These are phyloP conservation scores for Fraxinus ornus DNA, from an alignment of 305 asterid species.

Conservation along the genomic window DNA sequence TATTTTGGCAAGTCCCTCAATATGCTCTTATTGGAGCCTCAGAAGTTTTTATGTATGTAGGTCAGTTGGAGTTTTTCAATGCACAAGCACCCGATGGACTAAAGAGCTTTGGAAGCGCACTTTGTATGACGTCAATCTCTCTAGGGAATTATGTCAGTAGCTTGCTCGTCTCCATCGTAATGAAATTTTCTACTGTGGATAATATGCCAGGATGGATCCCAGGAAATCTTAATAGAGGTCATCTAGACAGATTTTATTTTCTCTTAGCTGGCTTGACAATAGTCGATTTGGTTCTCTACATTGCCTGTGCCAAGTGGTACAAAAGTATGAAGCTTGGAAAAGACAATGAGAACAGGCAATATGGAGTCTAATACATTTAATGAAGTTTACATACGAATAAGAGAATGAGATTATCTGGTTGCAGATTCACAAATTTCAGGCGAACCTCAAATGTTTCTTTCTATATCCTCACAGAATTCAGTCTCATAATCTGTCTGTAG, in stretches of 20 bases:
- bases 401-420: background rate
- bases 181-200: slow-evolving; percentile 40
- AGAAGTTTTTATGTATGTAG: slow-evolving; percentile 59
- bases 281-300: slow-evolving; percentile 38
- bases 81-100: slow-evolving; percentile 55
- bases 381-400: background rate
- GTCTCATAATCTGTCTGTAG: background rate
- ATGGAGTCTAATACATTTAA: slow-evolving; percentile 26
- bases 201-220: slow-evolving; percentile 56
- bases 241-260: slow-evolving; percentile 45
- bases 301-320: slow-evolving; percentile 51
- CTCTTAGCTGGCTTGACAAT: slow-evolving; percentile 49
- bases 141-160: slow-evolving; percentile 49
- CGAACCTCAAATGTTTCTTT: background rate
- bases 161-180: slow-evolving; percentile 41
- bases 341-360: slow-evolving; percentile 18
- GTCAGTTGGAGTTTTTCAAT: slow-evolving; percentile 52
- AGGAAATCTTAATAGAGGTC: slow-evolving; percentile 46
- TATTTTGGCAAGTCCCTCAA: slow-evolving; percentile 59
- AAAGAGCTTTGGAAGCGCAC: slow-evolving; percentile 54
- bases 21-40: slow-evolving; percentile 55
- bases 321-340: slow-evolving; percentile 34
- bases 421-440: background rate
- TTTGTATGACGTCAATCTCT: slow-evolving; percentile 54
- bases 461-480: background rate